Conservation (phyloP, 371 early-diverging fungal genomes). For the Nematocida parisii region DNA sequence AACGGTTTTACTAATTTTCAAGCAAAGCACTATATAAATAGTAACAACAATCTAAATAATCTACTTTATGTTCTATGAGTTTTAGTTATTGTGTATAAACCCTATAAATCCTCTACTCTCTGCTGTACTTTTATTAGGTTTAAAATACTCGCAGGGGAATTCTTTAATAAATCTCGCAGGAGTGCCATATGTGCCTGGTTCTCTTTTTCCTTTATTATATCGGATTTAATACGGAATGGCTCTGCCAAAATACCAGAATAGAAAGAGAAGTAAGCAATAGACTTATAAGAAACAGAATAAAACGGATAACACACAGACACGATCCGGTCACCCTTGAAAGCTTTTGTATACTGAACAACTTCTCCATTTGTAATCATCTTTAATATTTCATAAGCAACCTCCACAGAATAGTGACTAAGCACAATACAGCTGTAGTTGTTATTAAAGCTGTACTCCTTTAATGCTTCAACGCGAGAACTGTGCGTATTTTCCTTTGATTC, state of each 20-base stretch:
- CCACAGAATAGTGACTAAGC: conserved; percentile 16
- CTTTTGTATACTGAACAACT: conserved; percentile 10
- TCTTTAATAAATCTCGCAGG: conserved; percentile 36
- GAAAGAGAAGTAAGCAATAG: conserved; percentile 15
- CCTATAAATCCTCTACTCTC: conserved; percentile 15
- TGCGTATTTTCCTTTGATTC: conserved; percentile 1
- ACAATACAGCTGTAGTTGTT: not conserved
- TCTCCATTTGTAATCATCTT: conserved; percentile 22
- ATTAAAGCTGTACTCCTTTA: conserved; percentile 5
- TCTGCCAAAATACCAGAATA: not conserved
- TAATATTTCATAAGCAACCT: conserved; percentile 22
- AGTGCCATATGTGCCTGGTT: conserved; percentile 12
- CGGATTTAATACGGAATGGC: not conserved
- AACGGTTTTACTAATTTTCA: too few relatives aligned
- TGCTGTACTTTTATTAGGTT: conserved; percentile 51
- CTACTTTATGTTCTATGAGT: too few relatives aligned
- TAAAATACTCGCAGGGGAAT: conserved; percentile 47
- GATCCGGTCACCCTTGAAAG: conserved; percentile 5
- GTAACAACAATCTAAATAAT: too few relatives aligned
- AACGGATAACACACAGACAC: conserved; percentile 40
- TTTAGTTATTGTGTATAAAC: not conserved
- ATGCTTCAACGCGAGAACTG: conserved; percentile 3
- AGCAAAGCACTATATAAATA: too few relatives aligned
- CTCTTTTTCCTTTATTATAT: not conserved
- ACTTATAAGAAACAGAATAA: conserved; percentile 34